These are phyloP conservation scores for apple (Malus domestica) DNA, from an alignment of 306 rosid species.

Conservation along the genomic window DNA sequence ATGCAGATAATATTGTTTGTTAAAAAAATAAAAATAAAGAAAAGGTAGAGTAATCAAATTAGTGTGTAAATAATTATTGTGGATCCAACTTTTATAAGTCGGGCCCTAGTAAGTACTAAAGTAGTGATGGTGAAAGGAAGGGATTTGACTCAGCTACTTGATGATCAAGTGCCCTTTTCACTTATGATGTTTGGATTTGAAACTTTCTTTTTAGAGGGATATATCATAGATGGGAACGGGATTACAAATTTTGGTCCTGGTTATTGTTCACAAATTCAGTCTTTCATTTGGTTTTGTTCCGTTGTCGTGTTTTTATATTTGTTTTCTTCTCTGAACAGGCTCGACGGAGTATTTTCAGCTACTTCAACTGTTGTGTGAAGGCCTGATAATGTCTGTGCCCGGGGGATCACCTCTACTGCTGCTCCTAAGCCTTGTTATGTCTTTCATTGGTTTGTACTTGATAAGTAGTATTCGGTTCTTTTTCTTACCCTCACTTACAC, in stretches of 20 bases:
- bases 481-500: background rate
- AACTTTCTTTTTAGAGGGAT: background rate
- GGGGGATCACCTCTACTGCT: background rate
- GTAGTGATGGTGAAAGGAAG: background rate
- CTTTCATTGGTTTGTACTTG: background rate
- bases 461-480: background rate
- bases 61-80: background rate
- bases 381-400: slow-evolving; percentile 29
- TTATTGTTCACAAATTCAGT: background rate
- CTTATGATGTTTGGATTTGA: background rate
- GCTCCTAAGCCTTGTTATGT: background rate
- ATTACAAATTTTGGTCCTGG: background rate
- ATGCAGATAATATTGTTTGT: too few species aligned
- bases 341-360: slow-evolving; percentile 75
- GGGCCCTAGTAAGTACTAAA: background rate
- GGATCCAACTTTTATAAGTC: too few species aligned
- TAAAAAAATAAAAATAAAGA: too few species aligned
- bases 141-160: background rate
- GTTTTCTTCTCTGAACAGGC: slow-evolving; percentile 26
- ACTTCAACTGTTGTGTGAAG: slow-evolving; percentile 85
- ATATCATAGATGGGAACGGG: background rate
- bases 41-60: too few species aligned
- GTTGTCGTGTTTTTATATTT: background rate
- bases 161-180: background rate
- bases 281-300: background rate